Evolutionary conservation across 192 early-diverging fungal genomes (phyloP), one percentile per base, ranked within the genome.

Genomic region (Paraglomus occultum): DNA sequence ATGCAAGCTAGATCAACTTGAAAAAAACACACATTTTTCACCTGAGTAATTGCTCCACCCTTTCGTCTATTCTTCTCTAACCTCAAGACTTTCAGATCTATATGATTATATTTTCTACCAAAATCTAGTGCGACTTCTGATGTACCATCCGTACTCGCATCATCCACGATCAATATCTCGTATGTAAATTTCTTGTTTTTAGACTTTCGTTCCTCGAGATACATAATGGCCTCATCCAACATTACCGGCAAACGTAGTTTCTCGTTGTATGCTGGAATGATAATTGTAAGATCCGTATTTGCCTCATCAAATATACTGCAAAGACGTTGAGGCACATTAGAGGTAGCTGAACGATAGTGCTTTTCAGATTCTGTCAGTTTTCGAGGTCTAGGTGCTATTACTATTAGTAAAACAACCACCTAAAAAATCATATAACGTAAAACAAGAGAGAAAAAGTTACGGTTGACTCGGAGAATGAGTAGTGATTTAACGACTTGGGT

Each of bases 241-340:
- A 96, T 95, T 47, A 76, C 82, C 2, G 92, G 92, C 58, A 98
- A 76, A 12, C 96, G 88, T 63, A 85, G 74, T 9, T 83, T 82
- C 76, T 98, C 96, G 82, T 96, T 93, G 77, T 92, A 96, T 1
- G 96, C 93, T 0, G 96, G 96, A 8, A 98, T 86, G 3, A 98
- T 79, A 17, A 94, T 84, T 0, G 92, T 89, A 6, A 96, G 78
- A 3, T 82, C 77, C 40, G 54, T 73, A 0, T 76, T 66, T 1
- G 86, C 70, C 14, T 77, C 75, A 18, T 83, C 80, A 39, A 70
- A 72, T 17, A 86, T 69, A n/a, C 75, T 77, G 1, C 82, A 76
- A 42, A 88, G 73, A 18, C 46, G 73, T 50, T 71, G 49, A 58
- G 70, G 71, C 44, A 80, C 71, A 18, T 70, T 47, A 11, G 76